Evolutionary conservation across 1,139 yeast species (phyloP).

Genomic region (Pichia sp.): DNA sequence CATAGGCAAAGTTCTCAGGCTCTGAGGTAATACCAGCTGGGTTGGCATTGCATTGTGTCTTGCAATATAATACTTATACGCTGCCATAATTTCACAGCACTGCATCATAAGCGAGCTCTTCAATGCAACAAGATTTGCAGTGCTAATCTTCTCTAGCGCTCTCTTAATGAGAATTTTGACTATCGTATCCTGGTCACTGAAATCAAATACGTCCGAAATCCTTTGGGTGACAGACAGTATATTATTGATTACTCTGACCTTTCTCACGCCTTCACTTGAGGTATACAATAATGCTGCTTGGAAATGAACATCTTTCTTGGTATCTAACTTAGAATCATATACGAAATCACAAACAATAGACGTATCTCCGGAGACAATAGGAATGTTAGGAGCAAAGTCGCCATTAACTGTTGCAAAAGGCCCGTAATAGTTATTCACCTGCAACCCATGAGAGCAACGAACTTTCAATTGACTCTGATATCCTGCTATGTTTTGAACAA

Average conservation of each 20-base stretch:
- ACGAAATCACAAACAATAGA: slow-evolving; percentile 66
- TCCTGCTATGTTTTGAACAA: slow-evolving; percentile 50
- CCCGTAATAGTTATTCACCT: slow-evolving; percentile 75
- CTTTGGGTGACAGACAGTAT: slow-evolving; percentile 80
- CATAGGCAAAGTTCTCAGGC: slow-evolving; percentile 68
- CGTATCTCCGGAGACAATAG: slow-evolving; percentile 61
- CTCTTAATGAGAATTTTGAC: slow-evolving; percentile 71
- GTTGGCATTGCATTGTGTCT: slow-evolving; percentile 48
- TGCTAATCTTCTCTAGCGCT: slow-evolving; percentile 56
- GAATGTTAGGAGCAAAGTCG: slow-evolving; percentile 59
- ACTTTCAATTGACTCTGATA: slow-evolving; percentile 80
- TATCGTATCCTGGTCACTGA: slow-evolving; percentile 81
- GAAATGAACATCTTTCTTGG: slow-evolving; percentile 78
- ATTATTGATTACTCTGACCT: slow-evolving; percentile 78
- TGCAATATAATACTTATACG: slow-evolving; percentile 61
- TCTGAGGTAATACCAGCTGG: slow-evolving; percentile 77
- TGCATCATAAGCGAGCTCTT: slow-evolving; percentile 62
- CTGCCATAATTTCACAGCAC: slow-evolving; percentile 68
- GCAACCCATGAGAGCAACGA: slow-evolving; percentile 86
- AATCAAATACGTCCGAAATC: slow-evolving; percentile 68
- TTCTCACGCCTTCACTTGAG: slow-evolving; percentile 66
- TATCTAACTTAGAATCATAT: slow-evolving; percentile 72
- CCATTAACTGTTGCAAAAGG: slow-evolving; percentile 35
- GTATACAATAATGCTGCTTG: slow-evolving; percentile 90
- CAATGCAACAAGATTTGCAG: slow-evolving; percentile 50